phyloP scores from a whole-genome alignment of 495 filamentous ascomycete genomes.

The Podospora fimiseda region DNA sequence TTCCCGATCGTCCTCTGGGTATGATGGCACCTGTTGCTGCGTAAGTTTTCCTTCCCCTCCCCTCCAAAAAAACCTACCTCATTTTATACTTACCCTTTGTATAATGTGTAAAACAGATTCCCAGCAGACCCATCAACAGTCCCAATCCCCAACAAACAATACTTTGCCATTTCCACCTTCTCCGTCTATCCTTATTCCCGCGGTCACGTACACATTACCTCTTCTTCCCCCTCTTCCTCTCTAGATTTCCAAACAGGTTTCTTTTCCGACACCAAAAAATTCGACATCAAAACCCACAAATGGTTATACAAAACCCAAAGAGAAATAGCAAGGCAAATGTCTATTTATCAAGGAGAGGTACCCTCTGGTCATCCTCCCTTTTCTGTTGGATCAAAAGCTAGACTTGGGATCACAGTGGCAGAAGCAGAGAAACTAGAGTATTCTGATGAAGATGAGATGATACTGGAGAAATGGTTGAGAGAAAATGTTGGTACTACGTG shows the following conservation, averaged over 20 bases:
- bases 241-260: constrained; percentile 40
- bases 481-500: constrained; percentile 18
- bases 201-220: constrained; percentile 50
- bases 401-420: constrained; percentile 4
- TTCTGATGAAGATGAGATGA: constrained; percentile 44
- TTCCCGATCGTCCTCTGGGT: no score
- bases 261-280: constrained; percentile 35
- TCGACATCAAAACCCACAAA: constrained; percentile 39
- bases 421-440: constrained; percentile 20
- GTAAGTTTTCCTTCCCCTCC: no score
- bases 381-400: constrained; percentile 37
- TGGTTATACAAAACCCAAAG: constrained; percentile 51
- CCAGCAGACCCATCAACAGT: no score
- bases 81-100: no score
- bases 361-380: constrained; percentile 46
- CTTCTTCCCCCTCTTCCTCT: constrained; percentile 25
- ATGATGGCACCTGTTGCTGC: no score
- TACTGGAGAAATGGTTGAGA: constrained; percentile 15
- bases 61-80: no score
- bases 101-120: no score
- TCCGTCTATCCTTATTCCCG: constrained; percentile 51
- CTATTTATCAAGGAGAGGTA: constrained; percentile 48
- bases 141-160: no score
- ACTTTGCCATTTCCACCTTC: constrained; percentile 30
- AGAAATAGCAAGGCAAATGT: constrained; percentile 50